Conservation (phyloP, 306 rosid genomes). For the Cucumis sativus region Cucumber_9930_V3 NC_026660.2:23695001-23695500, state of each 20-base stretch:
- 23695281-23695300: conserved; percentile 88
- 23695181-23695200: conserved; percentile 73
- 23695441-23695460: conserved; percentile 68
- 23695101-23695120: conserved; percentile 99
- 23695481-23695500: not conserved
- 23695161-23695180: conserved; percentile 54
- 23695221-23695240: conserved; percentile 94
- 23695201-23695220: conserved; percentile 55
- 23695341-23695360: not conserved
- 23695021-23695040: conserved; percentile 11
- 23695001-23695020: not conserved
- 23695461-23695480: conserved; percentile 40
- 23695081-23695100: conserved; percentile 69
- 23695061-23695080: conserved; percentile 13
- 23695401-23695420: conserved; percentile 28
- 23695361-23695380: conserved; percentile 6
- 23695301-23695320: conserved; percentile 78
- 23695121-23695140: conserved; percentile 61
- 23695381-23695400: conserved; percentile 1
- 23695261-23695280: conserved; percentile 84
- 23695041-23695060: not conserved
- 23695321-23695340: conserved; percentile 2
- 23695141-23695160: conserved; percentile 39
- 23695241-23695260: conserved; percentile 84
- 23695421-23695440: conserved; percentile 62